phyloP scores from a whole-genome alignment of 2,329 filamentous ascomycete genomes.

The Talaromyces sp. region DNA sequence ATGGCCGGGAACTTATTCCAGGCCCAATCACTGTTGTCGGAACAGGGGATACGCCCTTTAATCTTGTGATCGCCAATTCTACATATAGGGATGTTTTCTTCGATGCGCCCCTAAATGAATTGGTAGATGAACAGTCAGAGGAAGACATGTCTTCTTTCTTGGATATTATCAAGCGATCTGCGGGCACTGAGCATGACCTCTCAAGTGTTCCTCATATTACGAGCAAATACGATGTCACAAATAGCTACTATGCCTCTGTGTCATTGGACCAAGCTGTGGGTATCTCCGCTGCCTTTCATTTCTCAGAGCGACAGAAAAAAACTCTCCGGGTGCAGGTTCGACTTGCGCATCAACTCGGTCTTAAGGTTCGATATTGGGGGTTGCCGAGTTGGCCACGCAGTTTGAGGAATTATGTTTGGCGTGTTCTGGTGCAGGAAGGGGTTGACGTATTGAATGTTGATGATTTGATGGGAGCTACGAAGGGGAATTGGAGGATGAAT shows the following conservation, averaged over 20 bases:
- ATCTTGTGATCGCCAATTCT: constrained; percentile 49
- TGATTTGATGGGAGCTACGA: constrained; percentile 55
- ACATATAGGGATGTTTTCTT: constrained; percentile 60
- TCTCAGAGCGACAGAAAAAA: constrained; percentile 50
- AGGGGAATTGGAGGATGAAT: constrained; percentile 49
- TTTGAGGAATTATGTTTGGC: constrained; percentile 59
- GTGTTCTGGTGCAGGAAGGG: constrained; percentile 55
- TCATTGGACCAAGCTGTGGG: constrained; percentile 56
- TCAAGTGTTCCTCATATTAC: constrained; percentile 43
- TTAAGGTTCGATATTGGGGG: constrained; percentile 62
- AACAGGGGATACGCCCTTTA: constrained; percentile 57
- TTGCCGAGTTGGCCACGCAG: constrained; percentile 59
- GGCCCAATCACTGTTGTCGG: constrained; percentile 58
- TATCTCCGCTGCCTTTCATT: constrained; percentile 52
- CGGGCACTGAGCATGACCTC: constrained; percentile 49
- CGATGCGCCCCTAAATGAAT: constrained; percentile 53
- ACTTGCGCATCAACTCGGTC: constrained; percentile 53
- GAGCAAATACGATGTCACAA: constrained; percentile 51
- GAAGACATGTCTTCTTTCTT: neutral
- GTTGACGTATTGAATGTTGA: constrained; percentile 62
- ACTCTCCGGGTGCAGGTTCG: constrained; percentile 56
- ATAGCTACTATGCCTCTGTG: constrained; percentile 61
- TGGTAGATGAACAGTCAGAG: constrained; percentile 25
- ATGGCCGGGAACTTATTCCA: constrained; percentile 46
- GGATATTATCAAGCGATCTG: constrained; percentile 3